phyloP scores from a whole-genome alignment of 1,284 basidiomycete genomes.

The Irpex lacteus region DNA sequence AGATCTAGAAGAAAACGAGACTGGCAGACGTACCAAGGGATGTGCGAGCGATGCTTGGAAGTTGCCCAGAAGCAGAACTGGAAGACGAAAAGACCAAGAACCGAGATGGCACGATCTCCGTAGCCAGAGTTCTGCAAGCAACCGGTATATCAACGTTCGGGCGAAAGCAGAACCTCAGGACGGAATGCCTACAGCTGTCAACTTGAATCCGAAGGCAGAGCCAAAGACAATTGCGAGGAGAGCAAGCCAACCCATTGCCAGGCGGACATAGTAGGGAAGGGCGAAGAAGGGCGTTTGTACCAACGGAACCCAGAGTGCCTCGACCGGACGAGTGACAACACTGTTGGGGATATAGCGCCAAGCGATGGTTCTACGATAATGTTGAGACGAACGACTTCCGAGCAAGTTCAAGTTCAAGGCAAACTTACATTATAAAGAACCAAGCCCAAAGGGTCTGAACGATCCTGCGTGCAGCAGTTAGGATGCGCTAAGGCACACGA shows the following conservation, averaged over 20 bases:
- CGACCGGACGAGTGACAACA: constrained; percentile 62
- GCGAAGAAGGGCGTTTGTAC: constrained; percentile 69
- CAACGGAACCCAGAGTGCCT: constrained; percentile 60
- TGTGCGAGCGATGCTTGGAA: constrained; percentile 55
- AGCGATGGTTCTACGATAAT: constrained; percentile 58
- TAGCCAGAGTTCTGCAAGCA: constrained; percentile 52
- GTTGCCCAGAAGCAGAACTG: constrained; percentile 68
- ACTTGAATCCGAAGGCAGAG: constrained; percentile 77
- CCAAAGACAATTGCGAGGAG: constrained; percentile 76
- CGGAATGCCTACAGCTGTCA: constrained; percentile 42
- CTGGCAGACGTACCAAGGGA: constrained; percentile 56
- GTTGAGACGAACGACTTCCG: neutral
- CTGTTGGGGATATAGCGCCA: constrained; percentile 78
- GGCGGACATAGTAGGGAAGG: constrained; percentile 54
- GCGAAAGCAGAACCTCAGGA: neutral
- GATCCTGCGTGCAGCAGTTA: constrained; percentile 46
- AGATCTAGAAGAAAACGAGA: too few relatives aligned
- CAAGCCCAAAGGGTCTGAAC: constrained; percentile 79
- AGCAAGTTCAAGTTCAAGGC: neutral
- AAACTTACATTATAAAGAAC: constrained; percentile 67
- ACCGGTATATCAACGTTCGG: constrained; percentile 21
- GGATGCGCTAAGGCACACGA: constrained; percentile 6
- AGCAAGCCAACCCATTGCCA: constrained; percentile 69
- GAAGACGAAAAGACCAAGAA: constrained; percentile 76
- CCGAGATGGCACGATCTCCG: constrained; percentile 78